Evolutionary conservation across 2,329 filamentous ascomycete species (phyloP).

Genomic region (Aureobasidium zeae): DNA sequence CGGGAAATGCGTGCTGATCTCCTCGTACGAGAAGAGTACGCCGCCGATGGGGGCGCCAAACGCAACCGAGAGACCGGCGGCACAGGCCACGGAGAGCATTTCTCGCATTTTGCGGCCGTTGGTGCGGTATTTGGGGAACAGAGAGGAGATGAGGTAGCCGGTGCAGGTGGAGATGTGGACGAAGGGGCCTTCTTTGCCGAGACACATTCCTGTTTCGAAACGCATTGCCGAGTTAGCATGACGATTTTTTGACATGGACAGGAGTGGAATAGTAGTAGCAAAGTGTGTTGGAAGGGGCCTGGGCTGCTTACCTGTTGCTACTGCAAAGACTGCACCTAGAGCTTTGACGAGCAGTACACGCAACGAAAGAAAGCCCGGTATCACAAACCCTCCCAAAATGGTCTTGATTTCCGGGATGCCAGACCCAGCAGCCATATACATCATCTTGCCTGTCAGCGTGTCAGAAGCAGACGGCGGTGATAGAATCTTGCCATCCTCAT

Average conservation of each 20-base stretch:
- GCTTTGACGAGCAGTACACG: conserved; percentile 49
- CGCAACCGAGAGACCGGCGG: conserved; percentile 49
- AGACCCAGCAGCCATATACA: conserved; percentile 51
- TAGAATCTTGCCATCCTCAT: conserved; percentile 16
- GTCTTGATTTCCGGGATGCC: conserved; percentile 56
- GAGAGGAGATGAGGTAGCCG: conserved; percentile 43
- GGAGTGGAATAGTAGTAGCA: too few relatives aligned
- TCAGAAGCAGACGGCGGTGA: not conserved
- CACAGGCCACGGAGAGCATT: conserved; percentile 49
- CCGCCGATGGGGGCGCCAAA: conserved; percentile 55
- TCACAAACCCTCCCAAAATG: conserved; percentile 51
- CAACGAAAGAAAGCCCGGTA: conserved; percentile 47
- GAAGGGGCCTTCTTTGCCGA: conserved; percentile 55
- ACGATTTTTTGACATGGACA: too few relatives aligned
- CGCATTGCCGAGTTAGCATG: too few relatives aligned
- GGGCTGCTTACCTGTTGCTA: conserved; percentile 41
- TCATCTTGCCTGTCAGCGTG: conserved; percentile 36
- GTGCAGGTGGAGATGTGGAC: conserved; percentile 53
- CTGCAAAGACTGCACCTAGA: conserved; percentile 49
- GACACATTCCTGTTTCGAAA: conserved; percentile 41
- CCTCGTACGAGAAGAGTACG: conserved; percentile 52
- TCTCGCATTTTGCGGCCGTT: conserved; percentile 52
- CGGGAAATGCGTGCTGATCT: conserved; percentile 53
- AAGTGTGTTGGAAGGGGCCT: too few relatives aligned
- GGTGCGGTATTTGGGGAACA: conserved; percentile 48